Conservation (phyloP, 176 grass and related monocot species). For the Tillandsia fasciculata region DNA sequence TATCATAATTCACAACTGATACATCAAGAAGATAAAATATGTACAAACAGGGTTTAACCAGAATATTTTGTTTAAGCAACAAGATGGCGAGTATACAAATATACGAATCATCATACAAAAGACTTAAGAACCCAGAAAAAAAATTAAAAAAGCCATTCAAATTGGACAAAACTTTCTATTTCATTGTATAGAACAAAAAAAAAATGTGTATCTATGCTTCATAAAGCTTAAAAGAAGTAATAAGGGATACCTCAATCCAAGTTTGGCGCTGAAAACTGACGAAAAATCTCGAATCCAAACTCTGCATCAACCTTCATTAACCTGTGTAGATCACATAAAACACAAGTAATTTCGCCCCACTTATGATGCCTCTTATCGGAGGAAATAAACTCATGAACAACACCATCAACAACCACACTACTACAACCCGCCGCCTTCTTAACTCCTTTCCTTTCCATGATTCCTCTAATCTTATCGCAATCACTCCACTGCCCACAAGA, state of each 20-base stretch:
- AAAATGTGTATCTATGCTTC: background rate
- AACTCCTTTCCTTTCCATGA: constrained; percentile 37
- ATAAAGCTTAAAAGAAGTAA: background rate
- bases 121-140: background rate
- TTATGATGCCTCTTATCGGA: constrained; percentile 10
- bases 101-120: too few species aligned
- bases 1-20: too few species aligned
- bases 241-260: background rate
- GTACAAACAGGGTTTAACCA: too few species aligned
- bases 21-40: too few species aligned
- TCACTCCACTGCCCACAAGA: constrained; percentile 41
- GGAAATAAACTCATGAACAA: constrained; percentile 15
- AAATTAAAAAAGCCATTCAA: background rate
- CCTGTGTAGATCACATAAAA: constrained; percentile 3
- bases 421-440: constrained; percentile 43
- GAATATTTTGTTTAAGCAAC: too few species aligned
- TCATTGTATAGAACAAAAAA: background rate
- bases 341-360: background rate
- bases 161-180: background rate
- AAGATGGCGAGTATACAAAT: too few species aligned
- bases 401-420: constrained; percentile 24
- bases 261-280: background rate
- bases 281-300: background rate
- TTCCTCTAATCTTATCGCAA: constrained; percentile 31
- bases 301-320: constrained; percentile 1